Conservation (phyloP, 805 yeast species). For the Naumovozyma castellii region DNA sequence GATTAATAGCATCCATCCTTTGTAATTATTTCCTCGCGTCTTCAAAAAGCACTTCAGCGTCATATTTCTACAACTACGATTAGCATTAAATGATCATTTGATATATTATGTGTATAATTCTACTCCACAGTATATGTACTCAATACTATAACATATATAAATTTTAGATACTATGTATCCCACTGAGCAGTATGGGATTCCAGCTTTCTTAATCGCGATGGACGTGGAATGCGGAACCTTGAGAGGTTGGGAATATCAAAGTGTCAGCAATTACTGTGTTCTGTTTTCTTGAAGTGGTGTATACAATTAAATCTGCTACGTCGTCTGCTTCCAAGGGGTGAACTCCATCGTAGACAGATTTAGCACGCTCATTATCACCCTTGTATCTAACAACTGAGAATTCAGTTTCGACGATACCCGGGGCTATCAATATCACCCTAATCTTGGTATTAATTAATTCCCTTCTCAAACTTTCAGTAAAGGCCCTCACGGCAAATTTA, state of each 20-base stretch:
- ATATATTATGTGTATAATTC: too few relatives aligned
- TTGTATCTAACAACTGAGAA: constrained; percentile 51
- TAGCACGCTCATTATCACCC: constrained; percentile 46
- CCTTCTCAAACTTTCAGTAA: constrained; percentile 62
- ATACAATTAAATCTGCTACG: constrained; percentile 52
- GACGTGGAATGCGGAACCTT: constrained; percentile 66
- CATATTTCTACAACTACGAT: too few relatives aligned
- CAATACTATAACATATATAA: too few relatives aligned
- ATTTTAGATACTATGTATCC: too few relatives aligned
- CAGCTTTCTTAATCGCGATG: constrained; percentile 32
- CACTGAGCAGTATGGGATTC: too few relatives aligned
- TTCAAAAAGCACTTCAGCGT: too few relatives aligned
- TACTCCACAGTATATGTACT: too few relatives aligned
- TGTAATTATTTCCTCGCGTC: too few relatives aligned
- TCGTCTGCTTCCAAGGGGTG: constrained; percentile 51
- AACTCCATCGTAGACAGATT: constrained; percentile 45
- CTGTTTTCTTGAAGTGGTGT: constrained; percentile 45
- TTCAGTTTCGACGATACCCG: constrained; percentile 64
- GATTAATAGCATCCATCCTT: too few relatives aligned
- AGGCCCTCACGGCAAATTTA: constrained; percentile 62
- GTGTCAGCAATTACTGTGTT: constrained; percentile 64
- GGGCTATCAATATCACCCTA: constrained; percentile 57
- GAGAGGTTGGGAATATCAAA: constrained; percentile 75
- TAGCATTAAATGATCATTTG: too few relatives aligned
- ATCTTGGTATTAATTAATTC: constrained; percentile 63